Evolutionary conservation across 176 grass and related monocot species (phyloP).

Genomic region (Avena atlantica): DNA sequence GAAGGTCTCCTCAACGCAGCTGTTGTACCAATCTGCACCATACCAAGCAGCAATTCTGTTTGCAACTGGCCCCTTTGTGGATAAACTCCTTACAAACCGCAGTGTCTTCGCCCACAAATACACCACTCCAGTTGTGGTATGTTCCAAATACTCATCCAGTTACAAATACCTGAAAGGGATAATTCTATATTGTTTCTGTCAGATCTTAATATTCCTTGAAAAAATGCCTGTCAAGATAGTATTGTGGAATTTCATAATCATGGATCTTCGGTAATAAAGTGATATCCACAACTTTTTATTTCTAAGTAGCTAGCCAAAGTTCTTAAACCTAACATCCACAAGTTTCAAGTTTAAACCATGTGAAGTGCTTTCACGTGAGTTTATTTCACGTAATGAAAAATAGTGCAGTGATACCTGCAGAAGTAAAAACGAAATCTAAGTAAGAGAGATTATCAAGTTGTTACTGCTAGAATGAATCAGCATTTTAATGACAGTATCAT

Average conservation of each 20-base stretch:
- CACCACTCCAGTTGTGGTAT: slow-evolving; percentile 80
- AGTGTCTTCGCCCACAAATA: slow-evolving; percentile 92
- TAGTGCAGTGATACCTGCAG: slow-evolving; percentile 6
- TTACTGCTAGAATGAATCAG: slow-evolving; percentile 32
- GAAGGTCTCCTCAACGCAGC: slow-evolving; percentile 96
- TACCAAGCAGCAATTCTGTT: slow-evolving; percentile 93
- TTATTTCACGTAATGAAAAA: slow-evolving; percentile 26
- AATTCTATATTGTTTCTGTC: slow-evolving; percentile 22
- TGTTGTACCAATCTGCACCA: slow-evolving; percentile 92
- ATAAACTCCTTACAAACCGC: slow-evolving; percentile 78
- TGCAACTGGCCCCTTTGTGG: slow-evolving; percentile 91
- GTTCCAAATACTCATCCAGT: slow-evolving; percentile 35
- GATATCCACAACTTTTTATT: not conserved
- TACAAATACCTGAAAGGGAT: slow-evolving; percentile 30
- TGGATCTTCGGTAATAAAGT: slow-evolving; percentile 20
- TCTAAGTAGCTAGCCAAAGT: slow-evolving; percentile 9
- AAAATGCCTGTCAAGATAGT: slow-evolving; percentile 25
- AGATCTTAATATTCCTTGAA: not conserved
- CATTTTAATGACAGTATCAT: slow-evolving; percentile 27
- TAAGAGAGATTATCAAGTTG: slow-evolving; percentile 11
- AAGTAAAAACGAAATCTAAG: slow-evolving; percentile 34
- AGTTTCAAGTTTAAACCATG: slow-evolving; percentile 23
- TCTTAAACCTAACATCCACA: not conserved
- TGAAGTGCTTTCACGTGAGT: slow-evolving; percentile 1
- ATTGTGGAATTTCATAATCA: slow-evolving; percentile 29